These are phyloP conservation scores for Colletotrichum phormii DNA, from an alignment of 2,329 filamentous ascomycete genomes.

Conservation along the genomic window DNA sequence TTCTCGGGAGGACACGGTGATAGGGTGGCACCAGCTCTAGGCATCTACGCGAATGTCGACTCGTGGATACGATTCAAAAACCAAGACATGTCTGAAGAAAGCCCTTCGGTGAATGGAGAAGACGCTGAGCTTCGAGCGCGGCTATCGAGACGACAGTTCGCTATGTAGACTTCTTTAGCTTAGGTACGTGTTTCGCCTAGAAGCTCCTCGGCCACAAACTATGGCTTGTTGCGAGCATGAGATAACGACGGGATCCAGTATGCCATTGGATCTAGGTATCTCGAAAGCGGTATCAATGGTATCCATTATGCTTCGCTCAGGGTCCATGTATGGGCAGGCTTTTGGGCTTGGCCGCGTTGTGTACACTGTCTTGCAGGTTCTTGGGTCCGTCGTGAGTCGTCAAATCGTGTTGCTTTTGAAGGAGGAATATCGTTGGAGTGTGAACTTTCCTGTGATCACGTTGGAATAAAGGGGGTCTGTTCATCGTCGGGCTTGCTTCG, in stretches of 20 bases:
- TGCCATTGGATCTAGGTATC: background rate
- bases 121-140: too few species aligned
- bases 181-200: too few species aligned
- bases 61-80: too few species aligned
- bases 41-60: too few species aligned
- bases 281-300: too few species aligned
- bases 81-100: too few species aligned
- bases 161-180: too few species aligned
- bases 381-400: background rate
- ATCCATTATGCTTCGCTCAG: background rate
- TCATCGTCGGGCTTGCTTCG: background rate
- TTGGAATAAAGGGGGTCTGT: background rate
- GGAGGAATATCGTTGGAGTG: background rate
- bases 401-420: background rate
- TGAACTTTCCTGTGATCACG: background rate
- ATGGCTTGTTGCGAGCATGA: background rate
- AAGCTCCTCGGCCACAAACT: too few species aligned
- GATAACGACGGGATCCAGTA: background rate
- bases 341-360: background rate
- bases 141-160: too few species aligned
- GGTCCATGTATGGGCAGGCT: background rate
- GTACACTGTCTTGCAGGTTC: background rate
- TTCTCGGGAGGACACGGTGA: too few species aligned
- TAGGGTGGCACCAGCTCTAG: too few species aligned
- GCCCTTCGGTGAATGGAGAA: too few species aligned